phyloP scores from a whole-genome alignment of 2,329 filamentous ascomycete species.

The Penicillium sp. region DNA sequence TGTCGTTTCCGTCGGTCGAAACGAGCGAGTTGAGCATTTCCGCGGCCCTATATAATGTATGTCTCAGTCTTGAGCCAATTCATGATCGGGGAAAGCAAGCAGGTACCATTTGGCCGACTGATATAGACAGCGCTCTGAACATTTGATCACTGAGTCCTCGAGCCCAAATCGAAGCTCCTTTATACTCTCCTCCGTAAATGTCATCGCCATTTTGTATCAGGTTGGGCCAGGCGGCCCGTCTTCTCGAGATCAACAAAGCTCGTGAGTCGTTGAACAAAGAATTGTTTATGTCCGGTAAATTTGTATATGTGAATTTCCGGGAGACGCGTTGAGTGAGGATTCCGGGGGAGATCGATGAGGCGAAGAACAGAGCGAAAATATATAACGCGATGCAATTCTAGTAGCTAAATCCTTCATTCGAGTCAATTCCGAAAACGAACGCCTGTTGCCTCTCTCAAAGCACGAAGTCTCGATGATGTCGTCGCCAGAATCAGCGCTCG shows the following conservation, averaged over 20 bases:
- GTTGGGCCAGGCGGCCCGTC: background rate
- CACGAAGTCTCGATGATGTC: background rate
- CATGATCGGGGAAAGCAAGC: background rate
- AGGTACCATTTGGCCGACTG: constrained; percentile 90
- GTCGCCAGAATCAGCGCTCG: too few relatives aligned
- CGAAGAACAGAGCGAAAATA: background rate
- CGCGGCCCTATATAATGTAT: constrained; percentile 64
- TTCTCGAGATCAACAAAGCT: background rate
- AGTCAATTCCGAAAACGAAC: background rate
- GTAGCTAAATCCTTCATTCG: background rate
- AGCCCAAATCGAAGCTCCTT: constrained; percentile 67
- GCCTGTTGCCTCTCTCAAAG: background rate
- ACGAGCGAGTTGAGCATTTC: constrained; percentile 85
- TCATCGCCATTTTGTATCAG: constrained; percentile 27
- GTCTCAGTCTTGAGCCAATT: background rate
- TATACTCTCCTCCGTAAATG: constrained; percentile 35
- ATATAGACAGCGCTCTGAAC: constrained; percentile 91
- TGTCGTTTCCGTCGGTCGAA: constrained; percentile 52
- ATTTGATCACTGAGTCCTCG: constrained; percentile 82
- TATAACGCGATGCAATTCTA: background rate
- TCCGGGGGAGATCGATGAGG: background rate
- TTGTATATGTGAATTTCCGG: background rate
- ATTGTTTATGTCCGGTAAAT: background rate
- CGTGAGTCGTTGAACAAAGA: background rate
- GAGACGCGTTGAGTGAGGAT: background rate